Base-by-base conservation (phyloP, 371 early-diverging fungal genomes). In the Mortierella sp. region DNA sequence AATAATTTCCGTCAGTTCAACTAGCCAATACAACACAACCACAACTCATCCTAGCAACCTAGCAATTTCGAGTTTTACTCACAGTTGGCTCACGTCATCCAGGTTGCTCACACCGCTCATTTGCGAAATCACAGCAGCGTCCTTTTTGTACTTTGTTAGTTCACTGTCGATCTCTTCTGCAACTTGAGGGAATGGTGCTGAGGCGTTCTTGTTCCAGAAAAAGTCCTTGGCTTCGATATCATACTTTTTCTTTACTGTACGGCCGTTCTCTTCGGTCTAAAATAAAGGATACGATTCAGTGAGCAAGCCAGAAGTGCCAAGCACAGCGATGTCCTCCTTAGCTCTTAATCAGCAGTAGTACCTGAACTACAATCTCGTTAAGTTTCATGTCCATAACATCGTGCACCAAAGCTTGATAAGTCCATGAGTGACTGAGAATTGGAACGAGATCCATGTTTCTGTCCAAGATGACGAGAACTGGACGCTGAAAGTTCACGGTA, bases 401-500 rank as follows among this genome's bases (percentile, higher is more conserved):
- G 83, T 98, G 97, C 18, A 99, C 93, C 26, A 99, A 89, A 2
- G 98, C 94, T 72, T 96, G 94, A 79, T 99, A 99, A 0, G 97
- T 98, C 99, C 99, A 99, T 4, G 97, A 94, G 85, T 99, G 99
- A 68, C 90, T 90, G 68, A 99, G 87, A 92, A 99, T 96, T 20
- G 97, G 93, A 20, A 94, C 90, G 63, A 99, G 80, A 88, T 99
- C 99, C 87, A 97, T 88, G 77, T 96, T 96, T 71, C 99, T 89
- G 71, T 99, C 99, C 61, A 99, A 84, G 24, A 99, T 78, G 22
- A 99, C 90, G 62, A 99, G 88, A 5, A 98, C 95, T 22, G 91
- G 91, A 40, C 91, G 83, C 62, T 91, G 91, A 16, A 88, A 70
- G 62, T 77, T 85, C 60, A 85, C 75, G 0, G 86, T 67, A 45